Conservation (phyloP, 345 rosid species). For the Gossypium australe region DNA sequence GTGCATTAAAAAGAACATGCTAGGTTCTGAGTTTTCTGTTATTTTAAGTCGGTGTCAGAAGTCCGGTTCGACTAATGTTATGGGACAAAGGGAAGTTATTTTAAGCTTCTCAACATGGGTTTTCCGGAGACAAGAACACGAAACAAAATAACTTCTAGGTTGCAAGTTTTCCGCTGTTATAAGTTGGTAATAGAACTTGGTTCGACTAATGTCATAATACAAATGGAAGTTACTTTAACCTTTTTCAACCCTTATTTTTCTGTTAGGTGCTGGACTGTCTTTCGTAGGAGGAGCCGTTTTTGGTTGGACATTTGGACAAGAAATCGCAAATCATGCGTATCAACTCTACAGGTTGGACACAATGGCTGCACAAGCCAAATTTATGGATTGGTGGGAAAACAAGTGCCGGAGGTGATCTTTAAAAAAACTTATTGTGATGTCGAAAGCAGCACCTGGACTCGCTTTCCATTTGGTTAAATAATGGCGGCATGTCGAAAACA, state of each 20-base stretch:
- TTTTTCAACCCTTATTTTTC: neutral
- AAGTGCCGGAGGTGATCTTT: conserved; percentile 35
- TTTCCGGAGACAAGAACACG: neutral
- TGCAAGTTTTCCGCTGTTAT: neutral
- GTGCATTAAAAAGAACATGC: neutral
- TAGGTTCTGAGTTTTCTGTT: neutral
- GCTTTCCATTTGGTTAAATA: conserved; percentile 1
- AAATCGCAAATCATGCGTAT: conserved; percentile 58
- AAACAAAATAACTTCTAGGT: neutral
- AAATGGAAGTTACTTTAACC: neutral
- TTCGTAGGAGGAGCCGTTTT: conserved; percentile 76
- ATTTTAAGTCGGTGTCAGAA: neutral
- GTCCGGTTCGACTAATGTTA: neutral
- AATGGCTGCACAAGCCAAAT: conserved; percentile 57
- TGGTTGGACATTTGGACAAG: conserved; percentile 91
- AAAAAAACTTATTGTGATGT: conserved; percentile 13
- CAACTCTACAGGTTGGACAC: conserved; percentile 88
- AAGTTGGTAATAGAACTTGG: neutral
- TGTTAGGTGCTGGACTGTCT: conserved; percentile 74
- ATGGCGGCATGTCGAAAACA: neutral
- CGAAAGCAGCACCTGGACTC: conserved; percentile 1
- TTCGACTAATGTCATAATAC: neutral
- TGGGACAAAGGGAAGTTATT: neutral
- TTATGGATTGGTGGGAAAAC: conserved; percentile 62
- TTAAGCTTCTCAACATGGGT: neutral